Percentiles rank a stretch among this genome's conserved stretches.
These are phyloP conservation scores for Furcasterigmium furcatum DNA, from an alignment of 2,329 filamentous ascomycete genomes.

Conservation along the genomic window DNA sequence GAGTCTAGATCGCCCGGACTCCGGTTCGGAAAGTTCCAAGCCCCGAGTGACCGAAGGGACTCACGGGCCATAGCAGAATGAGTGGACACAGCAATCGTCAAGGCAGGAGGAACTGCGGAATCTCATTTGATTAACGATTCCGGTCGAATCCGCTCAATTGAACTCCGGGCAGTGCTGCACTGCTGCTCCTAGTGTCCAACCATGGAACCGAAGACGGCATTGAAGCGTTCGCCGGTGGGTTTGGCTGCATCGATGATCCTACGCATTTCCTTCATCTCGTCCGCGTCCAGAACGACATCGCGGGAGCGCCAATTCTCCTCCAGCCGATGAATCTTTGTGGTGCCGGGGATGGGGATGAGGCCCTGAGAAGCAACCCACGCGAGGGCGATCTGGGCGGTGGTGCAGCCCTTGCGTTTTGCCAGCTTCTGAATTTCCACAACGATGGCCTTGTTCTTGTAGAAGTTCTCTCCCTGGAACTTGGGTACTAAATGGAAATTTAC, in stretches of 20 bases:
- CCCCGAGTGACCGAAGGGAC: too few species aligned
- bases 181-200: too few species aligned
- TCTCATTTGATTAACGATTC: too few species aligned
- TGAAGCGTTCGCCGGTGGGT: neutral
- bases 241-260: neutral
- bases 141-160: too few species aligned
- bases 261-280: conserved; percentile 28
- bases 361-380: conserved; percentile 54
- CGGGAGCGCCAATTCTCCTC: conserved; percentile 50
- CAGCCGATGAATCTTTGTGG: conserved; percentile 53
- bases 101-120: too few species aligned
- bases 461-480: conserved; percentile 47
- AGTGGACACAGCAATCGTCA: too few species aligned
- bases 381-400: conserved; percentile 49
- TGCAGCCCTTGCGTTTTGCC: conserved; percentile 44
- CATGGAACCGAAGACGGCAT: too few species aligned
- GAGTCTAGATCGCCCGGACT: too few species aligned
- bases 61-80: too few species aligned
- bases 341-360: conserved; percentile 59
- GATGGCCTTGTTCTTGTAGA: conserved; percentile 46
- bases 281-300: conserved; percentile 41
- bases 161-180: too few species aligned
- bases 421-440: conserved; percentile 41
- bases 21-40: too few species aligned
- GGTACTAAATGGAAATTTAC: conserved; percentile 26